Evolutionary conservation across 2,329 filamentous ascomycete genomes (phyloP).

Genomic region (Colletotrichum theobromicola): DNA sequence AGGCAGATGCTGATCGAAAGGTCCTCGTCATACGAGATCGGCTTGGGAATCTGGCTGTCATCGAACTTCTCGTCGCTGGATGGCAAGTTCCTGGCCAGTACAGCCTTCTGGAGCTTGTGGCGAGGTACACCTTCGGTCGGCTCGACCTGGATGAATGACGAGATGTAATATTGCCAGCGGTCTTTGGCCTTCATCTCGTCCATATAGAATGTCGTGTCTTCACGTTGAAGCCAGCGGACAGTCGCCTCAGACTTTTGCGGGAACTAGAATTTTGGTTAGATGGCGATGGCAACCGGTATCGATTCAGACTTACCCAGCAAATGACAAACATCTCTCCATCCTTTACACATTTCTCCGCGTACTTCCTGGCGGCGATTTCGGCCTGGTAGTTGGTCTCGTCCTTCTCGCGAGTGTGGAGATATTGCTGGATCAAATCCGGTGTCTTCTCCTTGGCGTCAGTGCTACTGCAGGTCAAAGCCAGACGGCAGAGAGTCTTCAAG

Average conservation of each 20-base stretch:
- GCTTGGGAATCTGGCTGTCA: conserved; percentile 65
- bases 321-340: conserved; percentile 92
- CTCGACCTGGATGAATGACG: conserved; percentile 86
- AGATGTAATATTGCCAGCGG: conserved; percentile 94
- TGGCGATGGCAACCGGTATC: background rate
- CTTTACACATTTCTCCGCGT: conserved; percentile 90
- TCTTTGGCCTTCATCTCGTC: conserved; percentile 86
- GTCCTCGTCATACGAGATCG: conserved; percentile 68
- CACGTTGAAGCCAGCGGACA: conserved; percentile 72
- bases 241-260: conserved; percentile 72
- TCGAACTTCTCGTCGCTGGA: conserved; percentile 66
- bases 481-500: conserved; percentile 79
- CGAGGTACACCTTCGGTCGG: conserved; percentile 81
- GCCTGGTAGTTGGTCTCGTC: conserved; percentile 88
- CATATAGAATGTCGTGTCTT: conserved; percentile 81
- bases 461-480: conserved; percentile 83
- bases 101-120: conserved; percentile 68
- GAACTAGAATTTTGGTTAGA: conserved; percentile 56
- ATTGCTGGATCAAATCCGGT: conserved; percentile 86
- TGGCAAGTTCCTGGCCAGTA: conserved; percentile 75
- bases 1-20: conserved; percentile 77
- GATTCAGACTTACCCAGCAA: conserved; percentile 74
- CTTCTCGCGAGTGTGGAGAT: conserved; percentile 79
- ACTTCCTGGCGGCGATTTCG: conserved; percentile 89
- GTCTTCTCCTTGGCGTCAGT: conserved; percentile 93